Conservation (phyloP, 495 filamentous ascomycete genomes). For the Mytilinidion resinicola region DNA sequence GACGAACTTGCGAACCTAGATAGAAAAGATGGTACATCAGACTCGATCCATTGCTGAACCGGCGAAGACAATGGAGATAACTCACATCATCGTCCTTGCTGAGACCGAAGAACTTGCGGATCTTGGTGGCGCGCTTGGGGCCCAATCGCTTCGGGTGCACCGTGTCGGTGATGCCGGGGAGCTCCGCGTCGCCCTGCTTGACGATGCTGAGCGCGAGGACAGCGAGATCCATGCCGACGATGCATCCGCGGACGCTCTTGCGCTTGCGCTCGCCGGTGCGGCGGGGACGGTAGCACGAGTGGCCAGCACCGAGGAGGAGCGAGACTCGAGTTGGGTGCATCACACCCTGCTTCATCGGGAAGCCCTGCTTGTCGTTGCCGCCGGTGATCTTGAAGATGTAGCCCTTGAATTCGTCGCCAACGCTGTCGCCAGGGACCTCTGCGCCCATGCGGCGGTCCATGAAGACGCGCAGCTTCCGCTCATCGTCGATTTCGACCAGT, state of each 20-base stretch:
- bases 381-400: constrained; percentile 98
- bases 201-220: constrained; percentile 89
- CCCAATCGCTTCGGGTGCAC: constrained; percentile 97
- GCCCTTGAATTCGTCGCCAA: constrained; percentile 98
- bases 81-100: constrained; percentile 99
- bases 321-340: constrained; percentile 97
- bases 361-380: constrained; percentile 99
- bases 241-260: constrained; percentile 96
- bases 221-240: constrained; percentile 88
- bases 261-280: constrained; percentile 97
- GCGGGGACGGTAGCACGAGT: constrained; percentile 96
- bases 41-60: constrained; percentile 32
- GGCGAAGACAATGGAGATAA: constrained; percentile 46
- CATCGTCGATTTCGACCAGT: constrained; percentile 97
- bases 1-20: constrained; percentile 93
- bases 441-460: constrained; percentile 94
- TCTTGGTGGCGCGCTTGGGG: constrained; percentile 99
- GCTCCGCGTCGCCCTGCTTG: constrained; percentile 91
- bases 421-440: constrained; percentile 87
- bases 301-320: constrained; percentile 84
- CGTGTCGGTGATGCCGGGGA: constrained; percentile 92
- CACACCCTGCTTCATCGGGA: constrained; percentile 99
- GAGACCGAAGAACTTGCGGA: constrained; percentile 96
- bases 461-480: constrained; percentile 82
- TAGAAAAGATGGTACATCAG: constrained; percentile 31